phyloP scores from a whole-genome alignment of 2,329 filamentous ascomycete genomes.

The Xylaria sp. region DNA sequence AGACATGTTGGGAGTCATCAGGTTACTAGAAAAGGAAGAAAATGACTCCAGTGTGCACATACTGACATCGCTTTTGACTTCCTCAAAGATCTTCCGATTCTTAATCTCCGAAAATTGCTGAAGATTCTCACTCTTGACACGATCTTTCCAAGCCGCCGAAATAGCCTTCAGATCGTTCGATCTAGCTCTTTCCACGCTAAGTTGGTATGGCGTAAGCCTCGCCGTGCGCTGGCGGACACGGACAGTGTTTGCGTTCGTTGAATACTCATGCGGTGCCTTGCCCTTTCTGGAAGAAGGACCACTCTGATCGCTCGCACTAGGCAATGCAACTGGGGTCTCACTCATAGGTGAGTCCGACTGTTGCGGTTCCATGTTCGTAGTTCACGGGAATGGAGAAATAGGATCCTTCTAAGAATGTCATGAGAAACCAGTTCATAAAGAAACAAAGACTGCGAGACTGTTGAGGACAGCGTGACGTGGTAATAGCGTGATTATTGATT shows the following conservation, averaged over 20 bases:
- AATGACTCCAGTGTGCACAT: no score
- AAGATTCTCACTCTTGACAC: conserved; percentile 25
- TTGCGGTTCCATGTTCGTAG: conserved; percentile 3
- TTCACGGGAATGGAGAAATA: not conserved
- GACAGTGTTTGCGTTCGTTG: conserved; percentile 43
- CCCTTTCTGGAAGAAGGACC: not conserved
- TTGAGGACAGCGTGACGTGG: not conserved
- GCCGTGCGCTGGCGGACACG: conserved; percentile 41
- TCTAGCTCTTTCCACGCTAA: conserved; percentile 38
- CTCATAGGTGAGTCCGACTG: not conserved
- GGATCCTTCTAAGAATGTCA: not conserved
- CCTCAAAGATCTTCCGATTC: conserved; percentile 26
- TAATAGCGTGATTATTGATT: not conserved
- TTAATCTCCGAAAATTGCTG: conserved; percentile 3
- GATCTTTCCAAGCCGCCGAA: conserved; percentile 33
- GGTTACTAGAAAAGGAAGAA: no score
- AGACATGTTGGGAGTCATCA: no score
- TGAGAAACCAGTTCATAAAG: not conserved
- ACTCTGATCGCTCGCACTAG: no score
- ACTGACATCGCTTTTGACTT: conserved; percentile 34
- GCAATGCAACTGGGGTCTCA: not conserved
- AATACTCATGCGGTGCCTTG: conserved; percentile 41
- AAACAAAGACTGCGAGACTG: not conserved
- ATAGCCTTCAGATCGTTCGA: conserved; percentile 42
- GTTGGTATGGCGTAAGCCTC: conserved; percentile 29